Evolutionary conservation across 306 rosid species (phyloP).

Genomic region (Corylus heterophylla): DNA sequence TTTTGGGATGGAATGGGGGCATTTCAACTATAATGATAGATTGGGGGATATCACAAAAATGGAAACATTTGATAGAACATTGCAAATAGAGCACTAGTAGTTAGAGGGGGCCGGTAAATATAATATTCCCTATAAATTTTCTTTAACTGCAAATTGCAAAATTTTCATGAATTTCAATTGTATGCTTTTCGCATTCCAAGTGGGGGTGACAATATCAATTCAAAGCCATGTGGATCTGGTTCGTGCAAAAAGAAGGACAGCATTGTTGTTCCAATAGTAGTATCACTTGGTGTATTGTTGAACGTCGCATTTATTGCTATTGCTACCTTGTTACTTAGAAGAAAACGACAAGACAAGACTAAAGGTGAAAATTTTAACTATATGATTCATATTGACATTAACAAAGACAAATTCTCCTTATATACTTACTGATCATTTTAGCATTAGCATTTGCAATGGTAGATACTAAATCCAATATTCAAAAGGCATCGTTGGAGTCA

Average conservation of each 20-base stretch:
- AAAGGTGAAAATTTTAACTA: not conserved
- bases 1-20: no score
- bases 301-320: slow-evolving; percentile 24
- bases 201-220: slow-evolving; percentile 28
- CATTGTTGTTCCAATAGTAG: slow-evolving; percentile 36
- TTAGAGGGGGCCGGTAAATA: no score
- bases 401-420: not conserved
- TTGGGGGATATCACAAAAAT: no score
- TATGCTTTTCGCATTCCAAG: slow-evolving; percentile 22
- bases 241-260: slow-evolving; percentile 28
- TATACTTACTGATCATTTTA: no score
- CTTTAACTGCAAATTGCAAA: not conserved
- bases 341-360: slow-evolving; percentile 3
- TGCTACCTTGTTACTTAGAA: slow-evolving; percentile 21
- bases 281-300: slow-evolving; percentile 43
- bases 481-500: slow-evolving; percentile 6
- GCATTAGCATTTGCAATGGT: not conserved
- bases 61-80: no score
- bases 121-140: not conserved
- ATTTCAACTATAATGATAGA: no score
- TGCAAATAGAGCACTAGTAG: no score
- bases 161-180: not conserved
- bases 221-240: slow-evolving; percentile 31
- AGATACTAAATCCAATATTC: not conserved
- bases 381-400: not conserved